Evolutionary conservation across 495 filamentous ascomycete genomes (phyloP), one percentile per base, ranked within the genome.

Genomic region (Neohortaea acidophila): DNA sequence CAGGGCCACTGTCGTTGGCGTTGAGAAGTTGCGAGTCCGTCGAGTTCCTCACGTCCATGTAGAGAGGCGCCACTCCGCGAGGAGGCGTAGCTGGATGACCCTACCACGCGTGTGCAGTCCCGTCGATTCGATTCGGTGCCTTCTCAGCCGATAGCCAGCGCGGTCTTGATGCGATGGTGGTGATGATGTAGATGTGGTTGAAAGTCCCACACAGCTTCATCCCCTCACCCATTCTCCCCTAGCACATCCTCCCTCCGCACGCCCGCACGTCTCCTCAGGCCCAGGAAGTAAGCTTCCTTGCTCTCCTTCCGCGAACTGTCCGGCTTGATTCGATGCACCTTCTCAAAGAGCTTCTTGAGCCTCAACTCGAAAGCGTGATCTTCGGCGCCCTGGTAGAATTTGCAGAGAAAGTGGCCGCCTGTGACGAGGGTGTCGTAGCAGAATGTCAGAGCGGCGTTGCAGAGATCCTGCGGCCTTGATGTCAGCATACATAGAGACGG

Each of bases 221-320:
- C 21, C 43, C 37, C 23, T 45, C 22, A 57, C 49, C 21, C 38
- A 38, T 25, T 45, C 22, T 58, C 49, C 21, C 38, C 40, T 25
- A 61, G 59, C 6, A 66, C 53, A 17, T 52, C 52, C 28, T 61
- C 54, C 33, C 50, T 47, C 3, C 53, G 62, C 2, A 64, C 64
- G 3, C 57, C 57, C 2, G 48, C 45, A 48, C 68, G 77, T 39
- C 80, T 70, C 32, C 63, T 57, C 37, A 89, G 50, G 4, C 77
- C 84, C 24, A 96, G 75, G 48, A 94, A 93, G 51, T 77, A 97
- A 2, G 70, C 64, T 58, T 97, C 89, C 55, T 71, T 80, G 2
- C 86, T 94, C 67, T 93, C 86, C 89, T 66, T 77, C 51, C 91
- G 71, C 26, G 89, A 96, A 13, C 83, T 79, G 35, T 86, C 75